Percentiles rank a stretch among this genome's conserved stretches.
phyloP scores from a whole-genome alignment of 768 basidiomycete species.

The Holtermanniella nyarrowii region DNA sequence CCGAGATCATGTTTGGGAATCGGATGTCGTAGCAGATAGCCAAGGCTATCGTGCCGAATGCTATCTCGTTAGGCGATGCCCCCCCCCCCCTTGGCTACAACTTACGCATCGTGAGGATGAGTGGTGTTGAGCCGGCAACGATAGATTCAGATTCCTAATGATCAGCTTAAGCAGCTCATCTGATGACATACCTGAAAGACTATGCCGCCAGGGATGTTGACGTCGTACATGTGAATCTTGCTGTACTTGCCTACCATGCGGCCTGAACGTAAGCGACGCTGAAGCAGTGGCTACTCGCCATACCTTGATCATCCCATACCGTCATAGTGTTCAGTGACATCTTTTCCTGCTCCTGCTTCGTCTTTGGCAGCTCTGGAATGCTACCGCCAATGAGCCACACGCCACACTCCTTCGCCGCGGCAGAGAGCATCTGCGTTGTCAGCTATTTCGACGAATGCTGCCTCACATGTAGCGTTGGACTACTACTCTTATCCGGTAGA shows the following conservation, averaged over 20 bases:
- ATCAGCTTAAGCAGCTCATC: background rate
- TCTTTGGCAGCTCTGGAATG: conserved; percentile 6
- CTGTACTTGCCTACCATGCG: conserved; percentile 11
- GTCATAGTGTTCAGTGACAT: conserved; percentile 13
- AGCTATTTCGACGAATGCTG: background rate
- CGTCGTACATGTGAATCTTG: conserved; percentile 16
- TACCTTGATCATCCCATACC: conserved; percentile 15
- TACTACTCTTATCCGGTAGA: conserved; percentile 1
- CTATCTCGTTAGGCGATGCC: background rate
- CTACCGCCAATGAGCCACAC: conserved; percentile 12
- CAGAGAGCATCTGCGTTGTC: conserved; percentile 8
- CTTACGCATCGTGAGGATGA: conserved; percentile 8
- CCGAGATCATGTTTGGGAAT: conserved; percentile 5
- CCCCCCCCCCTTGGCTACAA: background rate
- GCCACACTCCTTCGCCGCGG: conserved; percentile 1
- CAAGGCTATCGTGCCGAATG: conserved; percentile 12
- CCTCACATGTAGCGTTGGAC: background rate
- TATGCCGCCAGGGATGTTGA: conserved; percentile 13
- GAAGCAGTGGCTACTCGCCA: background rate
- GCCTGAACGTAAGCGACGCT: background rate
- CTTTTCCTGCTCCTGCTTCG: background rate
- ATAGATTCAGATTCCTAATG: conserved; percentile 8
- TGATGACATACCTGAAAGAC: background rate
- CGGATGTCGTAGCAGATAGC: conserved; percentile 20
- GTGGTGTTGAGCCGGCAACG: conserved; percentile 1